These are phyloP conservation scores for Agroathelia rolfsii DNA, from an alignment of 1,284 basidiomycete genomes.

Conservation along the genomic window DNA sequence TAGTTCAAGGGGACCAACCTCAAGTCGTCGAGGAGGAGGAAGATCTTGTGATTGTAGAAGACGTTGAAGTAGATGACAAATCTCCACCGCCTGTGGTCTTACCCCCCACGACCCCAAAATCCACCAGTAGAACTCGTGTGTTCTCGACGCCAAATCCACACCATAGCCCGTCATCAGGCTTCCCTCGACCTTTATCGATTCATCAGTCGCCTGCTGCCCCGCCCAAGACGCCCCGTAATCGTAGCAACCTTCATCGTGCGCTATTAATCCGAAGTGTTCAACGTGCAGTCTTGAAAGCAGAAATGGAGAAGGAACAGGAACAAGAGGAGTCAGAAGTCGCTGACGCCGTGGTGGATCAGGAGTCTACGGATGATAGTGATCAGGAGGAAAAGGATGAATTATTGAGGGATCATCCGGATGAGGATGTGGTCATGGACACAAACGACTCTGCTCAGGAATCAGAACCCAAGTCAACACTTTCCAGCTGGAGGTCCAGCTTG, in stretches of 20 bases:
- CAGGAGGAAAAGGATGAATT: slow-evolving; percentile 7
- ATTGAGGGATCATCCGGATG: slow-evolving; percentile 20
- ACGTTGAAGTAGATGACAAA: slow-evolving; percentile 37
- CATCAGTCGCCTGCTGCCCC: slow-evolving; percentile 24
- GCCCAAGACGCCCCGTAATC: slow-evolving; percentile 20
- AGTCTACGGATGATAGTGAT: no score
- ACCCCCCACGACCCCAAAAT: slow-evolving; percentile 11
- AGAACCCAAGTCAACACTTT: no score
- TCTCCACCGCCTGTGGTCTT: slow-evolving; percentile 12
- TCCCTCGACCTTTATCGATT: slow-evolving; percentile 11
- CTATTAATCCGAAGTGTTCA: slow-evolving; percentile 63
- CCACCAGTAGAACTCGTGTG: slow-evolving; percentile 7
- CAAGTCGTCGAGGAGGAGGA: slow-evolving; percentile 58
- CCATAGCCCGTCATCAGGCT: slow-evolving; percentile 11
- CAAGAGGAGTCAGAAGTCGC: slow-evolving; percentile 33
- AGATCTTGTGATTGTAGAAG: slow-evolving; percentile 63
- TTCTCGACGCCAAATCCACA: slow-evolving; percentile 8
- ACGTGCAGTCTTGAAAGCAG: slow-evolving; percentile 32
- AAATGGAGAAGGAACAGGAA: slow-evolving; percentile 22
- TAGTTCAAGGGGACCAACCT: slow-evolving; percentile 58
- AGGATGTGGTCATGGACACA: slow-evolving; percentile 17
- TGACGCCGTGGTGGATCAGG: slow-evolving; percentile 33
- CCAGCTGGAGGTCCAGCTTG: no score
- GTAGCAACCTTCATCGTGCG: slow-evolving; percentile 55
- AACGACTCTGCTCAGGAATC: no score